Conservation (phyloP, 192 early-diverging fungal genomes). For the Helicostylum pulchrum region DNA sequence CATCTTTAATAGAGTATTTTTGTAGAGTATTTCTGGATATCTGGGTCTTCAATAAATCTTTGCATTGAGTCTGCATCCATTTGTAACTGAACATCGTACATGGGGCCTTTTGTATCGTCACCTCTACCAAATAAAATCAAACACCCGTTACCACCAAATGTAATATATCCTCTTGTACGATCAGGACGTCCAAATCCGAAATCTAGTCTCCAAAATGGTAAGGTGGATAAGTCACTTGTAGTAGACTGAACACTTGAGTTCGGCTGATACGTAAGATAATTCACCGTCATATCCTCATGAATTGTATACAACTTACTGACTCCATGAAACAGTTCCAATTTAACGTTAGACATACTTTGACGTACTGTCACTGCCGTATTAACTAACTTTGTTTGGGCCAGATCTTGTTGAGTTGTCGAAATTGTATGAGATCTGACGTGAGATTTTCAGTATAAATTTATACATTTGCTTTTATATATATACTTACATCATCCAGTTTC, state of each 20-base stretch:
- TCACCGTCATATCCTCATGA: conserved; percentile 31
- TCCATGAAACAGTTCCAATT: conserved; percentile 15
- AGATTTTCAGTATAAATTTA: not conserved
- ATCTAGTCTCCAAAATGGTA: conserved; percentile 27
- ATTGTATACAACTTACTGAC: conserved; percentile 29
- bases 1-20: conserved; percentile 10
- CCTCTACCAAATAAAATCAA: conserved; percentile 27
- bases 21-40: conserved; percentile 21
- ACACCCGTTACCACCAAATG: conserved; percentile 31
- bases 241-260: conserved; percentile 17
- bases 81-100: conserved; percentile 30
- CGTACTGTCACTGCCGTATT: conserved; percentile 11
- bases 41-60: conserved; percentile 28
- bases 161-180: conserved; percentile 29
- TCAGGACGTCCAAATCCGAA: conserved; percentile 29
- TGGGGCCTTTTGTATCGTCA: conserved; percentile 2
- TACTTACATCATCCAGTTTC: conserved; percentile 33
- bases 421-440: conserved; percentile 13
- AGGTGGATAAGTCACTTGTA: conserved; percentile 17
- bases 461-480: not conserved
- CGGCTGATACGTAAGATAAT: conserved; percentile 25
- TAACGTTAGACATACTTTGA: not conserved
- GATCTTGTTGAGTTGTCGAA: not conserved
- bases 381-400: not conserved
- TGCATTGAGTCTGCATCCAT: conserved; percentile 29